A percentile compares a stretch with the other conserved stretches of the same genome.
Conservation (phyloP, 2,329 filamentous ascomycete species). For the Coniochaeta sp. region DNA sequence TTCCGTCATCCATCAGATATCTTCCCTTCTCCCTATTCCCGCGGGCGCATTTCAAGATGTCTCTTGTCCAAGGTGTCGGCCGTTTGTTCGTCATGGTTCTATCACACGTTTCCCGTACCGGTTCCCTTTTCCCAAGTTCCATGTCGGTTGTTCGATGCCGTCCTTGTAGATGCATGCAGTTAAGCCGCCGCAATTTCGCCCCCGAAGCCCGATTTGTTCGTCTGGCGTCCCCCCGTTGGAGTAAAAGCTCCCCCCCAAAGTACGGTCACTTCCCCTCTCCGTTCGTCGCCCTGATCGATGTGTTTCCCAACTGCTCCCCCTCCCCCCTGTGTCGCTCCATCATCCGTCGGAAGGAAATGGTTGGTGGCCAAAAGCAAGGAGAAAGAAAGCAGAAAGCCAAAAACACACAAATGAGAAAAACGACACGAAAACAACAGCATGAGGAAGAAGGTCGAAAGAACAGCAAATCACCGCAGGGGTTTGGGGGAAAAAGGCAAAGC, state of each 20-base stretch:
- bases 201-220: neutral
- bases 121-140: neutral
- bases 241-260: no score
- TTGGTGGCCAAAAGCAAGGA: neutral
- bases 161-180: neutral
- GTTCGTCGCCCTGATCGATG: no score
- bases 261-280: no score
- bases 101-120: neutral
- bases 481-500: neutral
- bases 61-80: neutral
- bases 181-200: neutral
- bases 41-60: neutral
- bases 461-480: no score
- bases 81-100: neutral
- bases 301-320: neutral
- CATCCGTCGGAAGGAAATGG: neutral
- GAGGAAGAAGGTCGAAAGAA: neutral
- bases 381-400: neutral
- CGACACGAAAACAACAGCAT: neutral
- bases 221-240: neutral
- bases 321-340: neutral
- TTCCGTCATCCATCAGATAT: neutral
- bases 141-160: neutral
- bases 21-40: neutral
- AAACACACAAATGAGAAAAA: neutral